A percentile compares a stretch with the other conserved stretches of the same genome.
Conservation (phyloP, 495 filamentous ascomycete genomes). For the Penicillium canescens region DNA sequence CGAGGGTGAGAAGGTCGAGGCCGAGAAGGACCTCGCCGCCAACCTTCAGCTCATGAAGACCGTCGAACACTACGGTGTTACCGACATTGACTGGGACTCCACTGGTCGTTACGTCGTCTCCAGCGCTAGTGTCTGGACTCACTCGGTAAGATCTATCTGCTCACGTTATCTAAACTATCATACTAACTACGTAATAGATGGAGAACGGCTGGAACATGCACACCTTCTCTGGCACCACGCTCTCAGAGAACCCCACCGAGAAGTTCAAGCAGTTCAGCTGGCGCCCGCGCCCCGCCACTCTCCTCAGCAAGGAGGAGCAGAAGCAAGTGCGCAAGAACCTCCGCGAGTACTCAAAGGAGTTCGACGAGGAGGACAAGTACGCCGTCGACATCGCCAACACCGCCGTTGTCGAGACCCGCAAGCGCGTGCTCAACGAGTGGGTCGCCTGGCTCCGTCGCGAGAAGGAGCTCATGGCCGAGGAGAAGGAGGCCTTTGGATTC, state of each 20-base stretch:
- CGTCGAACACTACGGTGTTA: constrained; percentile 94
- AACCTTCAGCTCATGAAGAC: constrained; percentile 92
- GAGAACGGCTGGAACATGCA: constrained; percentile 98
- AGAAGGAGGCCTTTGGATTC: constrained; percentile 67
- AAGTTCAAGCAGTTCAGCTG: constrained; percentile 97
- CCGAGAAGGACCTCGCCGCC: constrained; percentile 89
- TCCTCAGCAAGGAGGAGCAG: constrained; percentile 92
- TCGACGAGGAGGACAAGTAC: constrained; percentile 92
- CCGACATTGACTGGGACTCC: constrained; percentile 97
- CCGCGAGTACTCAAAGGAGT: constrained; percentile 89
- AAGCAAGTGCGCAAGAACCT: constrained; percentile 98
- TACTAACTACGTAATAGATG: constrained; percentile 66
- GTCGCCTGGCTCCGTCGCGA: constrained; percentile 75
- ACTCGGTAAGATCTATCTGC: constrained; percentile 63
- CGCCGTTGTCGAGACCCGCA: constrained; percentile 85
- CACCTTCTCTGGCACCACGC: constrained; percentile 87
- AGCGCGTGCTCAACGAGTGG: constrained; percentile 87
- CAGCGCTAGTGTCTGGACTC: constrained; percentile 92
- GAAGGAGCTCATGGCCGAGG: constrained; percentile 70
- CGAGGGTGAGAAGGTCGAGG: constrained; percentile 91
- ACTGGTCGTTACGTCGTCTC: constrained; percentile 91
- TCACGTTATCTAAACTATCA: background rate
- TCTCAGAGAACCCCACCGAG: constrained; percentile 90
- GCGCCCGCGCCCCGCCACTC: constrained; percentile 86
- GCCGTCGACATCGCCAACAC: constrained; percentile 90